Evolutionary conservation across 306 rosid genomes (phyloP), one percentile per base, ranked within the genome.

Genomic region (Styphnolobium japonicum): DNA sequence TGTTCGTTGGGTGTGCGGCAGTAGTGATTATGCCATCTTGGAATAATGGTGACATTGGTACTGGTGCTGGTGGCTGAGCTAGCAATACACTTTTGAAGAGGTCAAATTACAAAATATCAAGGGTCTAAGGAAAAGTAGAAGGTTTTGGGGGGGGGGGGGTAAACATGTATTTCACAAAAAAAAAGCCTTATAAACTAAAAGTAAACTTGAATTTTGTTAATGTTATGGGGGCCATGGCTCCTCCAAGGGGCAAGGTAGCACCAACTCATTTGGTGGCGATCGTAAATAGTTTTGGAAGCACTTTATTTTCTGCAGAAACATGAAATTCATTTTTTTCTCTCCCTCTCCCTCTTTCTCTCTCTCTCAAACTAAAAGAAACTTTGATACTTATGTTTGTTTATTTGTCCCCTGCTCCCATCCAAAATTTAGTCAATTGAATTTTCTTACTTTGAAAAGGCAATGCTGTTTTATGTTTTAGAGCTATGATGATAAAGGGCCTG

Each of bases 401-500:
- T 61, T 61, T 61, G n/a, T 12, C 21, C 15, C 21, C 15, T 56
- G 11, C 53, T 49, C 39, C 53, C 16, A 15, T 27, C 31, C n/a
- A 6, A 63, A 70, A 49, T 33, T 27, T 69, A 36, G 34, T 49
- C 66, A 62, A 23, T 21, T 49, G 63, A 67, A 60, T 58, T 83
- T 76, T 39, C 64, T 51, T 55, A 14, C 45, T 65, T 75, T 72
- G 36, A 80, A 29, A 75, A 64, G 46, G 80, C 46, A 72, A 76
- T 39, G 62, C 43, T 61, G 64, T 87, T 76, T 34, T 80, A 15
- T 83, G 71, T 73, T 61, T 66, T 81, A 95, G 99, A 88, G 86
- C 88, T 95, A 91, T 51, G 92, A 93, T 65, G 99, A 95, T 81
- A 89, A 89, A 83, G 99, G 99, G 53, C 99, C 99, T 36, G 75